A percentile compares a stretch with the other conserved stretches of the same genome.
Evolutionary conservation across 306 rosid species (phyloP).

Genomic region (Cucurbita argyrosperma): DNA sequence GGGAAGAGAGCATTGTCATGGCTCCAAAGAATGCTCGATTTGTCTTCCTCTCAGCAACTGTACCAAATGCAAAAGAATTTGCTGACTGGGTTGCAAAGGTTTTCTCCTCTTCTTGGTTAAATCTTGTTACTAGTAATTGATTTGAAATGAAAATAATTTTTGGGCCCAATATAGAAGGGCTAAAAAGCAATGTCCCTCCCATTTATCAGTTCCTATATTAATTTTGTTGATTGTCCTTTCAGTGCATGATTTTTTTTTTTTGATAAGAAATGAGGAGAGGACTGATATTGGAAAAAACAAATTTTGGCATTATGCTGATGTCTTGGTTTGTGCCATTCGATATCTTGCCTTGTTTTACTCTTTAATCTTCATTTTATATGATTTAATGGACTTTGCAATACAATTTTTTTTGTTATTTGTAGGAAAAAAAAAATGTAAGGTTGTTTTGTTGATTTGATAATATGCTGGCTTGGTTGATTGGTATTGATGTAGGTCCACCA

Average conservation of each 20-base stretch:
- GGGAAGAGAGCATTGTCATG: constrained; percentile 99
- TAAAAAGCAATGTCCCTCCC: not conserved
- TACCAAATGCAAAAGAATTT: constrained; percentile 90
- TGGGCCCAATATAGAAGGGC: not conserved
- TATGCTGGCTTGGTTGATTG: constrained; percentile 12
- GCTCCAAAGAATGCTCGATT: constrained; percentile 83
- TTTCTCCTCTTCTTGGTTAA: not conserved
- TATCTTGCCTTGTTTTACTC: not conserved
- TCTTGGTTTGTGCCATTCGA: not conserved
- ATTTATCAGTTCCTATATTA: not conserved
- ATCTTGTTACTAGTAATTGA: not conserved
- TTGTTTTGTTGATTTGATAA: not conserved
- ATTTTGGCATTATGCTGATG: not conserved
- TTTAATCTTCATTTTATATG: not conserved
- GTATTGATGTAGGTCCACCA: constrained; percentile 56
- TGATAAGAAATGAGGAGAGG: not conserved
- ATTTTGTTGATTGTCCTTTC: not conserved
- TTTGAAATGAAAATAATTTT: not conserved
- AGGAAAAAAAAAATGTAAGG: not conserved
- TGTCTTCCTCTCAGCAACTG: constrained; percentile 89
- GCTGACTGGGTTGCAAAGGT: constrained; percentile 98
- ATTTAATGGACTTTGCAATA: not conserved
- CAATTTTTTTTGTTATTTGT: not conserved
- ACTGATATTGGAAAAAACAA: not conserved
- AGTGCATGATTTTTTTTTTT: not conserved